Percentiles rank a stretch among this genome's conserved stretches.
Conservation (phyloP, 805 yeast genomes). For the Zygosaccharomyces rouxii region DNA sequence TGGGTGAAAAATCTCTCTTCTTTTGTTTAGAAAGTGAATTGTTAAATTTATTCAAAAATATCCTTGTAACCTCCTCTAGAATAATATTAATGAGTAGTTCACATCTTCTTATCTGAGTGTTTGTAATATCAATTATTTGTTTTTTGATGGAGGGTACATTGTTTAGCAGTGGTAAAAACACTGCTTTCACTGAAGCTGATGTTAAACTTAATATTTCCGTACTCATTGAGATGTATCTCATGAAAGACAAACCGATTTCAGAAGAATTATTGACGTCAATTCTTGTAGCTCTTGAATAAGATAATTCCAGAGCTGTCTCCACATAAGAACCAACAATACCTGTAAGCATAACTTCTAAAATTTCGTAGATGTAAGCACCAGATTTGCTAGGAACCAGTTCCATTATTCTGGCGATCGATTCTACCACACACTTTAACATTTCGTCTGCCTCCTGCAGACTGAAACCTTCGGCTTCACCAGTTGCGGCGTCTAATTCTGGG, state of each 20-base stretch:
- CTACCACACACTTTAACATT: slow-evolving; percentile 66
- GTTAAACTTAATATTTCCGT: slow-evolving; percentile 60
- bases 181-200: slow-evolving; percentile 68
- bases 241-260: slow-evolving; percentile 42
- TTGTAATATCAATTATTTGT: slow-evolving; percentile 57
- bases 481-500: neutral
- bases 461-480: slow-evolving; percentile 24
- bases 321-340: slow-evolving; percentile 73
- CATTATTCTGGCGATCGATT: slow-evolving; percentile 68
- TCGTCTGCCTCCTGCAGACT: slow-evolving; percentile 50
- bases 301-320: slow-evolving; percentile 68
- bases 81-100: slow-evolving; percentile 65
- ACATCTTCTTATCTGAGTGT: slow-evolving; percentile 53
- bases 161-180: slow-evolving; percentile 68
- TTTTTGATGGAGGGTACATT: slow-evolving; percentile 54
- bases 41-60: slow-evolving; percentile 48
- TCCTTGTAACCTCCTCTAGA: slow-evolving; percentile 51
- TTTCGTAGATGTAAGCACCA: slow-evolving; percentile 57
- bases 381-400: slow-evolving; percentile 65
- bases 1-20: slow-evolving; percentile 61
- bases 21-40: slow-evolving; percentile 60
- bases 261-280: slow-evolving; percentile 31
- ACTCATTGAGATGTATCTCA: slow-evolving; percentile 48
- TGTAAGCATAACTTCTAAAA: slow-evolving; percentile 60
- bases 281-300: slow-evolving; percentile 46